Percentiles rank a stretch among this genome's conserved stretches.
Evolutionary conservation across 495 filamentous ascomycete species (phyloP).

Genomic region (Hypoxylon perforatum): DNA sequence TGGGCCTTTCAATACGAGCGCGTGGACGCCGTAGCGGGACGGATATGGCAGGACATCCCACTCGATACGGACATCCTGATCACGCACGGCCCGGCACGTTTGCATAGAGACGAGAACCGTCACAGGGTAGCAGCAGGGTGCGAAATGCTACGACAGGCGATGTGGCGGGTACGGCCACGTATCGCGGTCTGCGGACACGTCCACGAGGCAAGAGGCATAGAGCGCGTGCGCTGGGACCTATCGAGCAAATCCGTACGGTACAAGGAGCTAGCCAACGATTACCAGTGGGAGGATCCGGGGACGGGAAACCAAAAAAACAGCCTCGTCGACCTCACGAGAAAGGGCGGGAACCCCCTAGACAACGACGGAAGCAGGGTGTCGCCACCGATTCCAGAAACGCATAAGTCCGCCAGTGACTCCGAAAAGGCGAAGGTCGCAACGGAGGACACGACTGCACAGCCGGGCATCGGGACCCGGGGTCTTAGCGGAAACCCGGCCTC

Average conservation of each 20-base stretch:
- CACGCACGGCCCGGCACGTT: slow-evolving; percentile 82
- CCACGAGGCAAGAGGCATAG: slow-evolving; percentile 72
- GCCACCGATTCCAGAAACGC: slow-evolving; percentile 1
- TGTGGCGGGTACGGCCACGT: slow-evolving; percentile 80
- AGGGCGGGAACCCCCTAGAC: slow-evolving; percentile 47
- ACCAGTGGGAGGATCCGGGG: slow-evolving; percentile 56
- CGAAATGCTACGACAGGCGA: slow-evolving; percentile 71
- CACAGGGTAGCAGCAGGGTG: slow-evolving; percentile 66
- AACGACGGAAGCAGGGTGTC: slow-evolving; percentile 43
- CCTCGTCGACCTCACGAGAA: slow-evolving; percentile 54
- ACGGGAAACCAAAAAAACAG: slow-evolving; percentile 53
- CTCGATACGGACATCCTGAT: slow-evolving; percentile 80
- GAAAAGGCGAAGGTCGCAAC: background rate
- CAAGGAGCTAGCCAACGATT: slow-evolving; percentile 38
- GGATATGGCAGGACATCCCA: slow-evolving; percentile 72
- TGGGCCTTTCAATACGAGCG: slow-evolving; percentile 80
- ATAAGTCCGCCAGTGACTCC: background rate
- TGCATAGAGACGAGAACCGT: slow-evolving; percentile 78
- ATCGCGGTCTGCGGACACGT: slow-evolving; percentile 93
- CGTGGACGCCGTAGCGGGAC: slow-evolving; percentile 49
- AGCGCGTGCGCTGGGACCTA: slow-evolving; percentile 68
- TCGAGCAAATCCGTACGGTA: slow-evolving; percentile 35
- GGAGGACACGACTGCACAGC: slow-evolving; percentile 18
- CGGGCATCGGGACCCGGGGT: slow-evolving; percentile 46
- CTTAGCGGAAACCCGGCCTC: slow-evolving; percentile 52